These are phyloP conservation scores for Luffa acutangula DNA, from an alignment of 306 rosid genomes.

Conservation along the genomic window DNA sequence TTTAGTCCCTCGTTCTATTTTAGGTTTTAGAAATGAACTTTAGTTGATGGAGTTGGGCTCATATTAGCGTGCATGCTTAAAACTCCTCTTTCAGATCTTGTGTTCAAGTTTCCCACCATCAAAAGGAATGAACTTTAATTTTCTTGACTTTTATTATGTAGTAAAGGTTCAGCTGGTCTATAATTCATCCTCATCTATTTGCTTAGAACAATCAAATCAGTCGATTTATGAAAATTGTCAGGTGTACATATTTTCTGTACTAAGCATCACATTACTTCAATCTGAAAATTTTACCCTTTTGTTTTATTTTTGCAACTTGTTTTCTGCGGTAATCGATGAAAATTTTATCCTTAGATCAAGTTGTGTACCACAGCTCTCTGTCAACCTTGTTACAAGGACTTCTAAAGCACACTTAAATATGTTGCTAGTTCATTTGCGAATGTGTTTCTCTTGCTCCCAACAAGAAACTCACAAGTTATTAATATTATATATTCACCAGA, in stretches of 20 bases:
- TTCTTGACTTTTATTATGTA: not conserved
- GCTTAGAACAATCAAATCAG: not conserved
- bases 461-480: not conserved
- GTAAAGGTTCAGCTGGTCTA: not conserved
- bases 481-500: not conserved
- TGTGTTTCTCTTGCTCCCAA: not conserved
- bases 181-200: not conserved
- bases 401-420: conserved; percentile 1
- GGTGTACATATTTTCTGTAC: not conserved
- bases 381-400: not conserved
- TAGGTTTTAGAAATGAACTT: not conserved
- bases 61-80: not conserved
- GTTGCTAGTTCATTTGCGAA: not conserved
- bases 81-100: not conserved
- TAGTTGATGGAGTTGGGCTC: not conserved
- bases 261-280: not conserved
- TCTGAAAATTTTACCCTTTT: not conserved
- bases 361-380: not conserved
- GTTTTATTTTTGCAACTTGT: not conserved
- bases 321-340: not conserved
- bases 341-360: not conserved
- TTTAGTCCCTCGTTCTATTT: not conserved
- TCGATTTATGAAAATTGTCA: not conserved
- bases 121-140: not conserved
- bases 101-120: not conserved